These are phyloP conservation scores for Talaromyces sp. DNA, from an alignment of 2,329 filamentous ascomycete species.

Conservation along the genomic window DNA sequence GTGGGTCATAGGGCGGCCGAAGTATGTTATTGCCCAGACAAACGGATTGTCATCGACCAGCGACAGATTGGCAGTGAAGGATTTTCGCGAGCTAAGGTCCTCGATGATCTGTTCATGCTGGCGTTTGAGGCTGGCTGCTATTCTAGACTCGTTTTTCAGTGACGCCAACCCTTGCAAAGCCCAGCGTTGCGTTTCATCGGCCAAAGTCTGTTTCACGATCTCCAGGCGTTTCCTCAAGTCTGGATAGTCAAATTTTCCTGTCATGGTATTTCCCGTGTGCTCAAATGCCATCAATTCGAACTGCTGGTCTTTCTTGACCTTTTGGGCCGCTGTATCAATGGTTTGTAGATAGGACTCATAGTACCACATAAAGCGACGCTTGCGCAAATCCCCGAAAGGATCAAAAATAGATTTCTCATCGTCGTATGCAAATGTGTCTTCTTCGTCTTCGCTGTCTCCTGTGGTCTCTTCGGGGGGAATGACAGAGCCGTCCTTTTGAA, in stretches of 20 bases:
- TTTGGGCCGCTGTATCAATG: slow-evolving; percentile 58
- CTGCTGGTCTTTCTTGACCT: slow-evolving; percentile 56
- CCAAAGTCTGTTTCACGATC: slow-evolving; percentile 63
- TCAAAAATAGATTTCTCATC: slow-evolving; percentile 62
- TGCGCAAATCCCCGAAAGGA: slow-evolving; percentile 85
- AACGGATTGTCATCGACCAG: slow-evolving; percentile 81
- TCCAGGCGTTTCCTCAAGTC: slow-evolving; percentile 65
- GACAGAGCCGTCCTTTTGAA: slow-evolving; percentile 49
- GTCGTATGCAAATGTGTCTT: slow-evolving; percentile 26
- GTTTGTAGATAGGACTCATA: slow-evolving; percentile 77
- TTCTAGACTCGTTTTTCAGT: slow-evolving; percentile 62
- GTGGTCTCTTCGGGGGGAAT: slow-evolving; percentile 22
- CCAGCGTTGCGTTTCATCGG: slow-evolving; percentile 69
- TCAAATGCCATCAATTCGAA: slow-evolving; percentile 92
- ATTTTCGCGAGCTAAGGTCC: slow-evolving; percentile 64
- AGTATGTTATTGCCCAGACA: slow-evolving; percentile 81
- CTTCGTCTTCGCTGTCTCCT: slow-evolving; percentile 31
- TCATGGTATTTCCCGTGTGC: slow-evolving; percentile 69
- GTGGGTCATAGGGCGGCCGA: slow-evolving; percentile 87
- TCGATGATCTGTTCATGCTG: slow-evolving; percentile 80
- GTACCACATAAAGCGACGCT: slow-evolving; percentile 92
- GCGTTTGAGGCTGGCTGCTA: slow-evolving; percentile 74
- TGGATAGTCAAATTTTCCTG: slow-evolving; percentile 76
- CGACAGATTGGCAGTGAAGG: slow-evolving; percentile 67
- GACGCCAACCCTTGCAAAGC: slow-evolving; percentile 60